Evolutionary conservation across 2,329 filamentous ascomycete species (phyloP).

Genomic region (Claviceps quebecensis): DNA sequence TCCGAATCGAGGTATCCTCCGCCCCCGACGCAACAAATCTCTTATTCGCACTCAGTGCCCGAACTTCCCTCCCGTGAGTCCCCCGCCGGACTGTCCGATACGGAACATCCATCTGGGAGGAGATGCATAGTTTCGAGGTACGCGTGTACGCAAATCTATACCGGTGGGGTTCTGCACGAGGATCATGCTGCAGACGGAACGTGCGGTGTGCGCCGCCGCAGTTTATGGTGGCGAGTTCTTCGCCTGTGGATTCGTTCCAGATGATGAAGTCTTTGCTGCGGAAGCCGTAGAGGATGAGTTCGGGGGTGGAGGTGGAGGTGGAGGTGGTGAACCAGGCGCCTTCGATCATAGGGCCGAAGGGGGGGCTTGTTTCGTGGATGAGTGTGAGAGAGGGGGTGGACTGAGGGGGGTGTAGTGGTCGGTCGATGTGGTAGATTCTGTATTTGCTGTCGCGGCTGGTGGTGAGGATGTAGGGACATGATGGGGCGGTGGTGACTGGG

Average conservation of each 20-base stretch:
- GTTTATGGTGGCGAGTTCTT: slow-evolving; percentile 56
- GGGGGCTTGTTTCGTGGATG: slow-evolving; percentile 53
- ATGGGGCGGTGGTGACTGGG: slow-evolving; percentile 2
- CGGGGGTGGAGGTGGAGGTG: slow-evolving; percentile 14
- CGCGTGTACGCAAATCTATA: slow-evolving; percentile 61
- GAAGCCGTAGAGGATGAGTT: slow-evolving; percentile 70
- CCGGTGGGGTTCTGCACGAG: slow-evolving; percentile 16
- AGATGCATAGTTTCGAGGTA: slow-evolving; percentile 39
- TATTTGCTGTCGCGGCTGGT: slow-evolving; percentile 68
- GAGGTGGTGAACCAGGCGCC: slow-evolving; percentile 43
- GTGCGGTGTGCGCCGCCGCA: slow-evolving; percentile 77
- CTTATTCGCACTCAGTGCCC: slow-evolving; percentile 31
- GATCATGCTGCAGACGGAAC: slow-evolving; percentile 37
- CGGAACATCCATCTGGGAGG: slow-evolving; percentile 24
- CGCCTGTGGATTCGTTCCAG: slow-evolving; percentile 60
- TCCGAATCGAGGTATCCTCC: slow-evolving; percentile 61
- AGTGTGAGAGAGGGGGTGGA: slow-evolving; percentile 24
- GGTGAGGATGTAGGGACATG: slow-evolving; percentile 42
- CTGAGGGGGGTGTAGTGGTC: slow-evolving; percentile 5
- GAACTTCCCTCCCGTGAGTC: slow-evolving; percentile 75
- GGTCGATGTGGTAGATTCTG: slow-evolving; percentile 41
- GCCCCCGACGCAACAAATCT: slow-evolving; percentile 48
- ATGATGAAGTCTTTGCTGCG: slow-evolving; percentile 64
- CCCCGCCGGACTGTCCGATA: slow-evolving; percentile 48
- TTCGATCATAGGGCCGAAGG: slow-evolving; percentile 66